These are phyloP conservation scores for Lophiostoma macrostomum DNA, from an alignment of 495 filamentous ascomycete species.

Conservation along the genomic window DNA sequence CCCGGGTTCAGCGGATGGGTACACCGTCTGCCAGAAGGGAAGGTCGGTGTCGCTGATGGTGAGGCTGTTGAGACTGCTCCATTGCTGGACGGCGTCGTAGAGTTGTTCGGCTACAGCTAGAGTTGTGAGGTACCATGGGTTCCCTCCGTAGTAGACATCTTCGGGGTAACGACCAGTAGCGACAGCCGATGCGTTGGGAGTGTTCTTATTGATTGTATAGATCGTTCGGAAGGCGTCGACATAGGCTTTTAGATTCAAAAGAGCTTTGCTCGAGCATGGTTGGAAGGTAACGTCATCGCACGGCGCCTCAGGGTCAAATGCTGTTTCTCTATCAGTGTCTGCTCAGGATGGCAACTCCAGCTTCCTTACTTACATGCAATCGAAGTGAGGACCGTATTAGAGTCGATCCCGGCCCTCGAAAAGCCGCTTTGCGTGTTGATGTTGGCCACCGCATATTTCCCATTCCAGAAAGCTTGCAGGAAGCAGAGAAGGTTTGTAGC, in stretches of 20 bases:
- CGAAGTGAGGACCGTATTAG: slow-evolving; percentile 59
- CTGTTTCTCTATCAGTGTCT: background rate
- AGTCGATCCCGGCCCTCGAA: slow-evolving; percentile 56
- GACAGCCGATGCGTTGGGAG: slow-evolving; percentile 46
- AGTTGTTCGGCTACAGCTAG: slow-evolving; percentile 63
- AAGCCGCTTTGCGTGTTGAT: slow-evolving; percentile 41
- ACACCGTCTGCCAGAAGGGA: slow-evolving; percentile 56
- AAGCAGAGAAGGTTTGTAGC: slow-evolving; percentile 62
- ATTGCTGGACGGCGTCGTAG: slow-evolving; percentile 62
- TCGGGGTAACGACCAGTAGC: slow-evolving; percentile 68
- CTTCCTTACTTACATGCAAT: slow-evolving; percentile 49
- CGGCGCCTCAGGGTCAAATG: slow-evolving; percentile 57
- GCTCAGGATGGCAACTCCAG: background rate
- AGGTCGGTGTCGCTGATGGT: slow-evolving; percentile 52
- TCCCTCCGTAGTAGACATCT: slow-evolving; percentile 60
- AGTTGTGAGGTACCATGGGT: slow-evolving; percentile 60
- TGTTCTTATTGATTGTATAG: slow-evolving; percentile 45
- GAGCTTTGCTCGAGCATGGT: slow-evolving; percentile 61
- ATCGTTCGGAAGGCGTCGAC: slow-evolving; percentile 61
- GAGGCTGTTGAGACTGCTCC: slow-evolving; percentile 51
- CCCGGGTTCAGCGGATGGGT: slow-evolving; percentile 47
- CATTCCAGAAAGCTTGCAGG: slow-evolving; percentile 62
- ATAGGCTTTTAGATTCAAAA: slow-evolving; percentile 63
- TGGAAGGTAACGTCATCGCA: slow-evolving; percentile 60
- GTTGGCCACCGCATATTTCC: slow-evolving; percentile 56